Base-by-base conservation (phyloP, 371 early-diverging fungal species). In the Mucor piriformis region DNA sequence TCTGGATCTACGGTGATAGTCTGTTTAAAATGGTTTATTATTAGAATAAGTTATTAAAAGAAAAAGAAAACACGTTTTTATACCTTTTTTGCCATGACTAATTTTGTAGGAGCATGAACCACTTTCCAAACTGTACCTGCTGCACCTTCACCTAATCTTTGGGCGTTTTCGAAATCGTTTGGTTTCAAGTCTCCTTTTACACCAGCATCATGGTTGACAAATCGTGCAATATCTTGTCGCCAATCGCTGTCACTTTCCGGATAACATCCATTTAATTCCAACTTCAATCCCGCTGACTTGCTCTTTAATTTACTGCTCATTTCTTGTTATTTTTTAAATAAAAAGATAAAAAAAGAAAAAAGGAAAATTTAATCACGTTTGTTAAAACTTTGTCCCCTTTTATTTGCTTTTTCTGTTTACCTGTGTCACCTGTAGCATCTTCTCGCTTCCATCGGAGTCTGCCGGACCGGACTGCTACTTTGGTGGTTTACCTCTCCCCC, bases 71-170 rank as follows among this genome's bases (percentile, higher is more conserved):
- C 23, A 24, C 6, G 24, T 23, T 23, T 21, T 25, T 47, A n/a
- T 79, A 88, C 89, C 89, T 98, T 98, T 58, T 92, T 85, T 2
- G 99, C 99, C 96, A 98, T 95, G 32, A 96, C 81, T n/a, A 82
- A 80, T 16, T 78, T 73, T 21, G 86, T 86, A 16, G 94, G 93
- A 53, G 70, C 73, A 71, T 97, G 92, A 54, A 78, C 62, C 18
- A 95, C 92, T 74, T 92, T 90, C 52, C 88, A 81, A 23, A 98
- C 98, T 3, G 95, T 93, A 18, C 98, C 99, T 25, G 95, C 96
- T 37, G 93, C 89, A 18, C 99, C 99, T 50, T 94, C 91, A 35
- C 98, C 99, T 42, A 99, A 83, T 54, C 89, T 86, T 11, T 73
- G 63, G 42, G 88, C 53, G 0, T 79, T 73, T 53, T 83, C 75